phyloP scores from a whole-genome alignment of 108 stramenopile species.

The Cyclotella cryptica region DNA sequence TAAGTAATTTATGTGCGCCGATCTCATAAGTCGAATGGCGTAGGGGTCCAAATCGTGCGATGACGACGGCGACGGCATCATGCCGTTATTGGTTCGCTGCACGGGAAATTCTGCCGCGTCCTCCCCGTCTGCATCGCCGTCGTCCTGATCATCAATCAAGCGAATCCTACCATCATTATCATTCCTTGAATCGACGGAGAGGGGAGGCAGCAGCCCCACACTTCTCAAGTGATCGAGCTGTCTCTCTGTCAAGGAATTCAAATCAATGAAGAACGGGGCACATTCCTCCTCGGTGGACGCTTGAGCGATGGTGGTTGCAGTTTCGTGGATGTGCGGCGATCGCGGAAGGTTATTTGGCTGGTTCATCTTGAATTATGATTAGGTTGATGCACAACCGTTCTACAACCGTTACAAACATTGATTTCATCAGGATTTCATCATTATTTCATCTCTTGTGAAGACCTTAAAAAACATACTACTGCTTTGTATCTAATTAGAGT shows the following conservation, averaged over 20 bases:
- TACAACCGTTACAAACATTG: no score
- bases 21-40: conserved; percentile 55
- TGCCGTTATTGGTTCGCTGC: neutral
- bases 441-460: no score
- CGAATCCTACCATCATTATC: neutral
- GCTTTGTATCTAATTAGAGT: no score
- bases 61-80: neutral
- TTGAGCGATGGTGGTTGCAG: conserved; percentile 58
- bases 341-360: neutral
- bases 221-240: conserved; percentile 68
- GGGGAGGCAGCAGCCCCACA: conserved; percentile 60
- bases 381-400: no score
- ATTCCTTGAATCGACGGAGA: neutral
- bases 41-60: conserved; percentile 21
- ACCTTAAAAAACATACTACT: no score
- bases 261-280: conserved; percentile 76
- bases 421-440: no score
- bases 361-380: no score
- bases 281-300: conserved; percentile 79
- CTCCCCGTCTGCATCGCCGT: conserved; percentile 1
- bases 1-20: conserved; percentile 57
- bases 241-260: conserved; percentile 45
- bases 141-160: neutral
- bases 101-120: neutral
- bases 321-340: conserved; percentile 23